Conservation (phyloP, 176 grass and related monocot genomes). For the Rhynchospora breviuscula region DNA sequence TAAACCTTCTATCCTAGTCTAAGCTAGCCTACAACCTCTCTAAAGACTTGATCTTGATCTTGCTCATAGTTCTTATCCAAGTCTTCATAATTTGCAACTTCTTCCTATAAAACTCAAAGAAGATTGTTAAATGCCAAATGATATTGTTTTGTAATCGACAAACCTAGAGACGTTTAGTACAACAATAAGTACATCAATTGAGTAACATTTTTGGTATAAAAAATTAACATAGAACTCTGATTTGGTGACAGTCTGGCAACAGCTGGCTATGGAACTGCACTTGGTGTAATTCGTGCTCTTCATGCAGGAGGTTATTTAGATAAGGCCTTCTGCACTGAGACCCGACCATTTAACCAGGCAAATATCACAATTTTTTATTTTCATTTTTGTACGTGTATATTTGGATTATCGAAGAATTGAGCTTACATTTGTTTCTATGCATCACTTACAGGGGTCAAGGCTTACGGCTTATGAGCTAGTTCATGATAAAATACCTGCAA, state of each 20-base stretch:
- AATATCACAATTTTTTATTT: conserved; percentile 2
- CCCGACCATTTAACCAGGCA: conserved; percentile 95
- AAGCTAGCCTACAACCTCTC: too few species aligned
- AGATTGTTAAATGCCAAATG: too few species aligned
- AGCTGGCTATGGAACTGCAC: conserved; percentile 95
- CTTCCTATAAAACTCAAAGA: too few species aligned
- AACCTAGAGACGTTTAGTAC: too few species aligned
- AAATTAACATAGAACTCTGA: not conserved
- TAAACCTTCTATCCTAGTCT: too few species aligned
- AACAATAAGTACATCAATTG: not conserved
- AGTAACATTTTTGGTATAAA: not conserved
- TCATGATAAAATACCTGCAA: conserved; percentile 87
- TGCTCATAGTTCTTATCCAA: too few species aligned
- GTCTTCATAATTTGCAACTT: too few species aligned
- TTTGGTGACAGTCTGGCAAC: conserved; percentile 69
- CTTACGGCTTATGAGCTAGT: conserved; percentile 91
- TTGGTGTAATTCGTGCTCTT: conserved; percentile 82
- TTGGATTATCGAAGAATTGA: not conserved
- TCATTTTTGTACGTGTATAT: not conserved
- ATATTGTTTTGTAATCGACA: too few species aligned
- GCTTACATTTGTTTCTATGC: not conserved
- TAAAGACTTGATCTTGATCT: too few species aligned
- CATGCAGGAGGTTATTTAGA: conserved; percentile 56
- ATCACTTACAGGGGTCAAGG: conserved; percentile 67
- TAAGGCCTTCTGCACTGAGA: conserved; percentile 91